A percentile compares a stretch with the other conserved stretches of the same genome.
Conservation (phyloP, 2,329 filamentous ascomycete genomes). For the Podosphaera xanthii region DNA sequence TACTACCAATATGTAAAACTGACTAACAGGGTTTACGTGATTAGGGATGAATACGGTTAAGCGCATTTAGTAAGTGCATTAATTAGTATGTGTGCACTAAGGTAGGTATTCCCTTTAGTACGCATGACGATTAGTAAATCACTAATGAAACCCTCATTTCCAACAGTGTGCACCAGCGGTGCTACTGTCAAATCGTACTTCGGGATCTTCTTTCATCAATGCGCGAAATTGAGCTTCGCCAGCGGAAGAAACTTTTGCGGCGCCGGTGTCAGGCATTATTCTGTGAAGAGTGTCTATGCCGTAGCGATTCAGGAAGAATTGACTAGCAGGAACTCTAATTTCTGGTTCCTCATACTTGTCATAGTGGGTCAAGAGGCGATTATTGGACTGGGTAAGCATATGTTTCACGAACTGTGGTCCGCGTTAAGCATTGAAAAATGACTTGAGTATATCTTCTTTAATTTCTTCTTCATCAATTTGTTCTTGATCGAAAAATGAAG, state of each 20-base stretch:
- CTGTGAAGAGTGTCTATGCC: background rate
- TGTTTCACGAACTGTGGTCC: background rate
- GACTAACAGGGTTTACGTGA: too few species aligned
- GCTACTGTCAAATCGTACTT: background rate
- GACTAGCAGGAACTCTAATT: background rate
- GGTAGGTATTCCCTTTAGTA: too few species aligned
- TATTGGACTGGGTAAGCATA: background rate
- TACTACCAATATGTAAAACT: too few species aligned
- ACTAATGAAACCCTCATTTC: too few species aligned
- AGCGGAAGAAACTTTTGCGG: background rate
- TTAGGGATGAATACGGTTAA: too few species aligned
- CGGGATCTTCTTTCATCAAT: background rate
- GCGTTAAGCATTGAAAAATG: too few species aligned
- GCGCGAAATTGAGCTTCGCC: background rate
- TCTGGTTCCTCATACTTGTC: background rate
- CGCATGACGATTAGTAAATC: too few species aligned
- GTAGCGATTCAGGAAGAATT: background rate
- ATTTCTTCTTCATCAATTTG: too few species aligned
- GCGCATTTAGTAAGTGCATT: too few species aligned
- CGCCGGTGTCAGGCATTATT: background rate
- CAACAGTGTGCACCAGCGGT: background rate
- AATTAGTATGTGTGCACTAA: too few species aligned
- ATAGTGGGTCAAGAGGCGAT: background rate
- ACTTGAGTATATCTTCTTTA: too few species aligned
- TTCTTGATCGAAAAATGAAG: background rate